Conservation (phyloP, 192 early-diverging fungal species). For the Dissophora ornata region DNA sequence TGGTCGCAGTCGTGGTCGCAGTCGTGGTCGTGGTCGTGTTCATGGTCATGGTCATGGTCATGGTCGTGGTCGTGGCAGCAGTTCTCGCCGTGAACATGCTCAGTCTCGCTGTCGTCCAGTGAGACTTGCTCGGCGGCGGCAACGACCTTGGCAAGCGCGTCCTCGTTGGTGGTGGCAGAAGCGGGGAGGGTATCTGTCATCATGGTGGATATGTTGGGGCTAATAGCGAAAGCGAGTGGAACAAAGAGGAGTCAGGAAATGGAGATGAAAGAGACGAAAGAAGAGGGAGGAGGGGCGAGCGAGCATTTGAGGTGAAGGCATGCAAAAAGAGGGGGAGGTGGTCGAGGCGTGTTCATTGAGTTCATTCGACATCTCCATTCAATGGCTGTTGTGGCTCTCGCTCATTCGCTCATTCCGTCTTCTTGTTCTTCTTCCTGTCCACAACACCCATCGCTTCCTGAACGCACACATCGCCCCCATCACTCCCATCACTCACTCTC, state of each 20-base stretch:
- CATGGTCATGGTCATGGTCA: slow-evolving; percentile 25
- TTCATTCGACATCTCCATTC: too few relatives aligned
- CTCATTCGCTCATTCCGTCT: too few relatives aligned
- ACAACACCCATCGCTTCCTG: not conserved
- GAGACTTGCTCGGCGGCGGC: slow-evolving; percentile 19
- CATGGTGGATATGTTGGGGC: slow-evolving; percentile 18
- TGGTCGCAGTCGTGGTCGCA: slow-evolving; percentile 22
- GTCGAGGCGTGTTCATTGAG: too few relatives aligned
- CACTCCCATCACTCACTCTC: not conserved
- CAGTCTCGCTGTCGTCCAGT: slow-evolving; percentile 22
- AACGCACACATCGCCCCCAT: not conserved
- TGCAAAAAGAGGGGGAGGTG: not conserved
- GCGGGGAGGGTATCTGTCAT: slow-evolving; percentile 21
- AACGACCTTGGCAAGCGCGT: slow-evolving; percentile 21
- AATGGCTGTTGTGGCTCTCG: too few relatives aligned
- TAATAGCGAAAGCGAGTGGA: not conserved
- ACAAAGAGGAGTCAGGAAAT: not conserved
- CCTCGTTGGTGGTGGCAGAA: slow-evolving; percentile 8
- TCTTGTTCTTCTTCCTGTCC: too few relatives aligned
- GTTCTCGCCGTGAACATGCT: slow-evolving; percentile 48
- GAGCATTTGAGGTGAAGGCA: too few relatives aligned
- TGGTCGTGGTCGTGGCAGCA: slow-evolving; percentile 38
- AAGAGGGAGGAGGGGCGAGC: not conserved
- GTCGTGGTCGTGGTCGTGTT: slow-evolving; percentile 30
- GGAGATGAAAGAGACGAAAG: not conserved